Evolutionary conservation across 2,329 filamentous ascomycete genomes (phyloP), one percentile per base, ranked within the genome.

Genomic region (Epichloe elymi): DNA sequence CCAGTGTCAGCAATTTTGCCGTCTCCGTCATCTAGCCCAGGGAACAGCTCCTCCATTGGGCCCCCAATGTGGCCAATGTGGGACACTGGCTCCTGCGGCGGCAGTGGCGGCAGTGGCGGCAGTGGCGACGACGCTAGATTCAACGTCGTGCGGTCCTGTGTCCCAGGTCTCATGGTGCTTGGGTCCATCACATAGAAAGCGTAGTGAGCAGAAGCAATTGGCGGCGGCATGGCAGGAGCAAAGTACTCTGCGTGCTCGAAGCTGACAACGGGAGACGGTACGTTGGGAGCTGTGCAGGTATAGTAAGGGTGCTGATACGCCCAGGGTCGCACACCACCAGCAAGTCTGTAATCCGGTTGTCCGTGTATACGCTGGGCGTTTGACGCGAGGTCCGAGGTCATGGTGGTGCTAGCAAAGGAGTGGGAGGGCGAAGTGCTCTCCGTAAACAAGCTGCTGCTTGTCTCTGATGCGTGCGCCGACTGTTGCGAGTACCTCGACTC

Each of bases 1-100:
- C 33, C 36, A 40, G n/a, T 33, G 37, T 46, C 26, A n/a, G 41
- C 36, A 35, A 39, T 23, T 17, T 40, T 40, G 5, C 11, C 23
- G 14, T 46, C 42, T 17, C 20, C 48, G 17, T 50, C 48, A 20
- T 39, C 17, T 23, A 50, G 36, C 11, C 48, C 48, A 8, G 42
- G 48, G 14, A 45, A 50, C n/a, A 50, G 48, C 42, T 50, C 41
- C 36, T 50, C 48, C n/a, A 50, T 45, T 33, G 48, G 48, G 15
- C 26, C 48, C 17, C 41, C 48, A 14, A 50, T 39, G 20, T 46
- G 48, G 15, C 41, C 48, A 14, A 50, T 39, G n/a, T 46, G 48
- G 15, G 48, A 37, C 48, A 20, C n/a, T 15, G 48, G 40, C 40
- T 36, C 39, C 30, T 42, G 26, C 20, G 36, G 47, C 26, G 19